These are phyloP conservation scores for Lavandula angustifolia DNA, from an alignment of 257 asterid species.

Conservation along the genomic window DNA sequence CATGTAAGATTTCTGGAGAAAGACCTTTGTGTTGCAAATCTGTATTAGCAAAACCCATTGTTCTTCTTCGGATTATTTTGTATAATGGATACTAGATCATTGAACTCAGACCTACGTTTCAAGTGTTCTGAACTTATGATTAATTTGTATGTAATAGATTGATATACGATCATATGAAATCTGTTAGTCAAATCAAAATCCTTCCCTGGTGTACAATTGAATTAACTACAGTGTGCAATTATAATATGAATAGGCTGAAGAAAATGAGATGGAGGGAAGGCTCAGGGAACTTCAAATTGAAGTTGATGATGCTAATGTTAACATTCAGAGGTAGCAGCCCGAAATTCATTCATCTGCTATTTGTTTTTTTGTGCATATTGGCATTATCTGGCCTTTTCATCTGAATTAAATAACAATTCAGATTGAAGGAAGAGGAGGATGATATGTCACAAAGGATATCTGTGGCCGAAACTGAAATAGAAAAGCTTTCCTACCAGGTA, in stretches of 20 bases:
- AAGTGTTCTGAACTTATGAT: not conserved
- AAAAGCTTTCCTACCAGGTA: constrained; percentile 54
- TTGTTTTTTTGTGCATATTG: constrained; percentile 21
- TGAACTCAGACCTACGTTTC: not conserved
- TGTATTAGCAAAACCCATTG: not conserved
- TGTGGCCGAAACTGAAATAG: constrained; percentile 47
- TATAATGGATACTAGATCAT: constrained; percentile 1
- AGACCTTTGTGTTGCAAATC: not conserved
- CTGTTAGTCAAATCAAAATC: not conserved
- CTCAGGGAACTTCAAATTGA: constrained; percentile 60
- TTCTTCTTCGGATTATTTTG: not conserved
- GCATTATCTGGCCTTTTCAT: constrained; percentile 29
- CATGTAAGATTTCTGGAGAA: constrained; percentile 1
- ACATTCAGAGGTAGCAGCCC: constrained; percentile 58
- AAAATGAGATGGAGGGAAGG: constrained; percentile 65
- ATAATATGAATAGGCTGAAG: constrained; percentile 69
- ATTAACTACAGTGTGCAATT: constrained; percentile 25
- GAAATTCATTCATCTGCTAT: constrained; percentile 2
- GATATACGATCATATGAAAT: not conserved
- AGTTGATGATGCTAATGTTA: constrained; percentile 47
- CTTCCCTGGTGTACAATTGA: not conserved
- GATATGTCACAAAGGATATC: constrained; percentile 38
- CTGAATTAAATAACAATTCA: constrained; percentile 38
- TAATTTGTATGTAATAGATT: not conserved
- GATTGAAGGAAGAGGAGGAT: constrained; percentile 71